These are phyloP conservation scores for Botryotinia narcissicola DNA, from an alignment of 2,329 filamentous ascomycete species.

Conservation along the genomic window DNA sequence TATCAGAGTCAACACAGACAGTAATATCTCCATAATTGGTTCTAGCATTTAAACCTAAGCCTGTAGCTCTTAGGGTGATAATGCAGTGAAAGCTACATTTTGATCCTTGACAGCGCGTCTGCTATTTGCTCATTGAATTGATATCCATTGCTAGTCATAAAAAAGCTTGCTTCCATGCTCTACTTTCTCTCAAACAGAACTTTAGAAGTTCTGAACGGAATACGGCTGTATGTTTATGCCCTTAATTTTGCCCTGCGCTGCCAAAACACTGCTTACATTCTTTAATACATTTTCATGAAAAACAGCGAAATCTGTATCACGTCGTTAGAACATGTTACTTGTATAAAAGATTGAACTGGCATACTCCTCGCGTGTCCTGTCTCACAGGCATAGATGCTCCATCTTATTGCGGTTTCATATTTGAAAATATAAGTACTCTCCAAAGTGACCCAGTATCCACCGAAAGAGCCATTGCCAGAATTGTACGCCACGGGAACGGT, in stretches of 20 bases:
- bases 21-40: neutral
- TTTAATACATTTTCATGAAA: conserved; percentile 14
- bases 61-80: neutral
- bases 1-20: neutral
- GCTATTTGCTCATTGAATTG: neutral
- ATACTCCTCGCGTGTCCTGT: conserved; percentile 12
- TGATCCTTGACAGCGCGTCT: neutral
- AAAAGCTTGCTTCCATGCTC: neutral
- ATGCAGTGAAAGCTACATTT: neutral
- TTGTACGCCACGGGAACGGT: neutral
- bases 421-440: conserved; percentile 15
- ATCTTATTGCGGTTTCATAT: conserved; percentile 8
- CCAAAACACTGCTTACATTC: conserved; percentile 8
- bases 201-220: conserved; percentile 6
- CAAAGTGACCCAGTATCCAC: conserved; percentile 10
- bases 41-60: neutral
- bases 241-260: conserved; percentile 4
- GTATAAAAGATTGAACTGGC: neutral
- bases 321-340: neutral
- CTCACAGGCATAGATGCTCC: conserved; percentile 14
- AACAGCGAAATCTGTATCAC: conserved; percentile 8
- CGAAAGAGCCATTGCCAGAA: conserved; percentile 5
- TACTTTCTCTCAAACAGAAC: neutral
- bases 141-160: neutral
- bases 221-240: neutral